Percentiles rank a stretch among this genome's conserved stretches.
These are phyloP conservation scores for Candida odintsovae DNA, from an alignment of 805 yeast species.

Conservation along the genomic window DNA sequence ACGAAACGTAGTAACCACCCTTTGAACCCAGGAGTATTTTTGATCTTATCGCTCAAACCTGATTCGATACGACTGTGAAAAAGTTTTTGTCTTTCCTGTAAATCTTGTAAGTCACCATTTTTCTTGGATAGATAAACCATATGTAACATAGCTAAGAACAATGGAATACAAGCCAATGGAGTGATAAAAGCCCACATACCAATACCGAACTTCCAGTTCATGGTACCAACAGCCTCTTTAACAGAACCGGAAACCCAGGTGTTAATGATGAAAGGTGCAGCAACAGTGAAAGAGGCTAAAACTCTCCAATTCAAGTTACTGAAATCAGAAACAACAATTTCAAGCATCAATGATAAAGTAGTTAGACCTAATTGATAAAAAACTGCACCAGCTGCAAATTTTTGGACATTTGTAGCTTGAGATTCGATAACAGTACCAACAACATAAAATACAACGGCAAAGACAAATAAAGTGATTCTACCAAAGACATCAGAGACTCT, in stretches of 20 bases:
- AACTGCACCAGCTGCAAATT: slow-evolving; percentile 54
- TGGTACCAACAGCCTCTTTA: slow-evolving; percentile 27
- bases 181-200: slow-evolving; percentile 58
- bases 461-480: slow-evolving; percentile 40
- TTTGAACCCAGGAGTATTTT: too few relatives aligned
- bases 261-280: slow-evolving; percentile 62
- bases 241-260: slow-evolving; percentile 66
- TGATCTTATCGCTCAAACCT: too few relatives aligned
- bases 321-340: slow-evolving; percentile 54
- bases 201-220: slow-evolving; percentile 47
- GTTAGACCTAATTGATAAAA: slow-evolving; percentile 44
- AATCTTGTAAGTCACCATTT: slow-evolving; percentile 34
- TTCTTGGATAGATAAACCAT: slow-evolving; percentile 41
- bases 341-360: slow-evolving; percentile 49
- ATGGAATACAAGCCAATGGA: slow-evolving; percentile 47
- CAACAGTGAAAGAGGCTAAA: slow-evolving; percentile 53
- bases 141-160: slow-evolving; percentile 38
- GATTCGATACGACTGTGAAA: too few relatives aligned
- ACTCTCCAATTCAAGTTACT: slow-evolving; percentile 63
- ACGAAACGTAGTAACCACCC: too few relatives aligned
- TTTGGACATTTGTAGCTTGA: slow-evolving; percentile 46
- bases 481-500: slow-evolving; percentile 53
- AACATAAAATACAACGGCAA: slow-evolving; percentile 43
- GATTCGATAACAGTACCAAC: slow-evolving; percentile 54
- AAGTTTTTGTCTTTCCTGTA: slow-evolving; percentile 24